A percentile compares a stretch with the other conserved stretches of the same genome.
phyloP scores from a whole-genome alignment of 2,329 filamentous ascomycete genomes.

The Paracoccidioides lutzii region DNA sequence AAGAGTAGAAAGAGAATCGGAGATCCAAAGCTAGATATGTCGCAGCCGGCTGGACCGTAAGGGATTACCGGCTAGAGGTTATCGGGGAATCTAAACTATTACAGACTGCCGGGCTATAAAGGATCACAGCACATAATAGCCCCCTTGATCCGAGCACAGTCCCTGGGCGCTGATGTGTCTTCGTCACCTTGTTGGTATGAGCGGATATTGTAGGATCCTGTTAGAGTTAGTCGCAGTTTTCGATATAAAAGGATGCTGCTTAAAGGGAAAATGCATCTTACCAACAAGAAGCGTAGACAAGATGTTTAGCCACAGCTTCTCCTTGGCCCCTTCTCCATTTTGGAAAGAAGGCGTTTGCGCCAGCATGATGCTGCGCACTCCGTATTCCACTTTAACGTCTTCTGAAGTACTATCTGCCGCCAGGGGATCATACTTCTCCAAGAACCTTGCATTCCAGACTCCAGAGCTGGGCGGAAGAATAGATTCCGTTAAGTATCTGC shows the following conservation, averaged over 20 bases:
- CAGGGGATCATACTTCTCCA: constrained; percentile 22
- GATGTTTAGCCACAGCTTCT: constrained; percentile 22
- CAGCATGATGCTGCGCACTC: constrained; percentile 25
- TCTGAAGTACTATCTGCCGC: constrained; percentile 7
- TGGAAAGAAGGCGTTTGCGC: constrained; percentile 17
- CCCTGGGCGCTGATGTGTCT: not conserved
- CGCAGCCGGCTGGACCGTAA: constrained; percentile 18
- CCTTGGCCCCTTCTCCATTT: constrained; percentile 13
- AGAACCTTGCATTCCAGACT: constrained; percentile 25
- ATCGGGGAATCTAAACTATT: constrained; percentile 12
- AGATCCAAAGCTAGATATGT: constrained; percentile 24
- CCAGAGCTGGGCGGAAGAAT: constrained; percentile 19
- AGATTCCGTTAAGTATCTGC: constrained; percentile 14
- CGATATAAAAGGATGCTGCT: not conserved
- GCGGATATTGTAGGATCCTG: not conserved
- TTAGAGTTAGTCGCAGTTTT: not conserved
- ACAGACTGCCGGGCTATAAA: constrained; percentile 15
- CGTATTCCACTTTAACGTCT: constrained; percentile 23
- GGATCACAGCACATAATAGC: constrained; percentile 12
- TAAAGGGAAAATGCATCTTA: constrained; percentile 2
- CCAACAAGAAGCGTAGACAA: constrained; percentile 18
- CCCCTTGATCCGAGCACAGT: constrained; percentile 10
- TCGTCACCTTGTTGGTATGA: not conserved
- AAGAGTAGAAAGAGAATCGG: constrained; percentile 13
- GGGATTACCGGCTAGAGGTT: constrained; percentile 8